These are phyloP conservation scores for Colletotrichum horii DNA, from an alignment of 2,329 filamentous ascomycete genomes.

Conservation along the genomic window DNA sequence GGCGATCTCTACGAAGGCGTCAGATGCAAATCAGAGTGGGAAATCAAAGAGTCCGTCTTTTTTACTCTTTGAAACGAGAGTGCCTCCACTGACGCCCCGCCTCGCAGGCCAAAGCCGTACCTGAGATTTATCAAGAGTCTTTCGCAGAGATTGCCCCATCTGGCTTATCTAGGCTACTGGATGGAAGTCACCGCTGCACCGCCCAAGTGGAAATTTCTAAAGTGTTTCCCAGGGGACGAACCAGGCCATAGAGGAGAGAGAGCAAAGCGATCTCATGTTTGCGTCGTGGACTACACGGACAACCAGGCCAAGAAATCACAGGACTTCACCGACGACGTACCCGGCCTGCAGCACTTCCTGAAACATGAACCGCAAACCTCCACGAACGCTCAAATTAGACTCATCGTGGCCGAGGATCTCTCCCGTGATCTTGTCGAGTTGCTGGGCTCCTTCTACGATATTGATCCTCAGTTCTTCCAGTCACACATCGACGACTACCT, in stretches of 20 bases:
- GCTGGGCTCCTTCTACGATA: background rate
- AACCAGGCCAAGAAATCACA: background rate
- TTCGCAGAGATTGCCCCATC: background rate
- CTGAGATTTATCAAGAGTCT: background rate
- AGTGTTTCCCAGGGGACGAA: background rate
- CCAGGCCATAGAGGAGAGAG: background rate
- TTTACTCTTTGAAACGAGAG: background rate
- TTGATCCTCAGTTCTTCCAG: background rate
- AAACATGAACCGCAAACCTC: background rate
- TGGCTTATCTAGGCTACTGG: background rate
- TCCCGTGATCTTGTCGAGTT: background rate
- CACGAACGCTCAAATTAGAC: background rate
- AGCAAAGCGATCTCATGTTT: background rate
- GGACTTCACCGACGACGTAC: background rate
- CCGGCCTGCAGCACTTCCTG: background rate
- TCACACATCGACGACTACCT: background rate
- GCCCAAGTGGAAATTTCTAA: background rate
- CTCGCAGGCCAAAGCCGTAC: background rate
- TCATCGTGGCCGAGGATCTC: background rate
- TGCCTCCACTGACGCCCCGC: background rate
- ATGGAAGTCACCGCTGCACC: background rate
- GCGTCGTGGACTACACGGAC: background rate
- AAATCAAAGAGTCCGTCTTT: background rate
- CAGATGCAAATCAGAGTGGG: background rate
- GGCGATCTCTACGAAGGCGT: background rate